Percentiles rank a stretch among this genome's conserved stretches.
phyloP scores from a whole-genome alignment of 208 protist species.

The Herpetomonas samuelpessoai region DNA sequence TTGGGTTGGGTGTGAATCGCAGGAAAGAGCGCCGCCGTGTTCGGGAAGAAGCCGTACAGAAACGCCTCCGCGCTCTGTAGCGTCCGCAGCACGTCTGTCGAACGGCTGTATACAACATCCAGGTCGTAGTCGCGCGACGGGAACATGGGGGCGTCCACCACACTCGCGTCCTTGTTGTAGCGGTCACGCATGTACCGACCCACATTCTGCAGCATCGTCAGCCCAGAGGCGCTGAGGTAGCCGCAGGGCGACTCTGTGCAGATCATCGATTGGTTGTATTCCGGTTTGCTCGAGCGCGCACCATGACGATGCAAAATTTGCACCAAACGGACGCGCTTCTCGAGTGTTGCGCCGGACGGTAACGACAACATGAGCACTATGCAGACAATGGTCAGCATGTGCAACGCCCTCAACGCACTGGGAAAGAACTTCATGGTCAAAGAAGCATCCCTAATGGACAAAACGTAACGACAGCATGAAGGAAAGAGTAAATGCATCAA shows the following conservation, averaged over 20 bases:
- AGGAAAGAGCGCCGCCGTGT: slow-evolving; percentile 32
- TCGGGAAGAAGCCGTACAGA: slow-evolving; percentile 37
- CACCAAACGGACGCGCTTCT: no score
- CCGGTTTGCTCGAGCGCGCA: slow-evolving; percentile 25
- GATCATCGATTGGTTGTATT: slow-evolving; percentile 33
- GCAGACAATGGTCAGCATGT: no score
- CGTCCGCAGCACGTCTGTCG: slow-evolving; percentile 50
- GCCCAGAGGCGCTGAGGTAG: slow-evolving; percentile 35
- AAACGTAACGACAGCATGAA: no score
- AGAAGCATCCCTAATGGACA: no score
- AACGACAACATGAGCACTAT: no score
- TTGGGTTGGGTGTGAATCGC: slow-evolving; percentile 45
- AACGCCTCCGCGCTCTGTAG: slow-evolving; percentile 48
- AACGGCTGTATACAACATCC: slow-evolving; percentile 46
- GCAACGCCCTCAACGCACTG: no score
- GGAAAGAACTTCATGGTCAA: no score
- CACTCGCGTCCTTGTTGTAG: slow-evolving; percentile 30
- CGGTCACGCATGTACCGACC: slow-evolving; percentile 38
- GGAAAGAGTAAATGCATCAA: no score
- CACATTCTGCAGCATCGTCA: slow-evolving; percentile 33
- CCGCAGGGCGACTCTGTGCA: slow-evolving; percentile 55
- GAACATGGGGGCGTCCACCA: slow-evolving; percentile 28
- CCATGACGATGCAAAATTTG: slow-evolving; percentile 66
- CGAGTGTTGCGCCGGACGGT: no score
- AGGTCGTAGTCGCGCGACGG: slow-evolving; percentile 38